Percentiles rank a stretch among this genome's conserved stretches.
phyloP scores from a whole-genome alignment of 2,329 filamentous ascomycete species.

The Lojkania enalia region DNA sequence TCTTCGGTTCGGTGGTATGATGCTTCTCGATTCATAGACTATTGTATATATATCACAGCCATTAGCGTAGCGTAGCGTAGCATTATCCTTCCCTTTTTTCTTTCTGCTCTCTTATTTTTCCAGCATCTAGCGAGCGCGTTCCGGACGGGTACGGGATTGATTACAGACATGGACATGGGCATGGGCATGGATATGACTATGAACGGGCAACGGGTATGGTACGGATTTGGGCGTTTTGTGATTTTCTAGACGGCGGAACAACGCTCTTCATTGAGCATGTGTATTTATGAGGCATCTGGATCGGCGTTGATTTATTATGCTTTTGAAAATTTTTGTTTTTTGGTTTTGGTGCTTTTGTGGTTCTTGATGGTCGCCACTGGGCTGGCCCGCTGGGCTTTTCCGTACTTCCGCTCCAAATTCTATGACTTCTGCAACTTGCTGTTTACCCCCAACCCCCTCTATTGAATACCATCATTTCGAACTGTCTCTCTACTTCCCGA shows the following conservation, averaged over 20 bases:
- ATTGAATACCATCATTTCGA: too few relatives aligned
- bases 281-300: too few relatives aligned
- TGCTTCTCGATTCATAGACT: neutral
- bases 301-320: too few relatives aligned
- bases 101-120: slow-evolving; percentile 1
- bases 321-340: too few relatives aligned
- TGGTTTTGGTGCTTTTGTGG: too few relatives aligned
- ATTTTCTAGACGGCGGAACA: neutral
- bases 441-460: too few relatives aligned
- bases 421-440: too few relatives aligned
- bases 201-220: neutral
- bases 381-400: too few relatives aligned
- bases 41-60: neutral
- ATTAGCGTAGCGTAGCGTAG: neutral
- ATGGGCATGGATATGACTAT: neutral
- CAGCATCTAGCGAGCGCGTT: neutral
- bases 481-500: slow-evolving; percentile 22
- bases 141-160: neutral
- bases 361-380: too few relatives aligned
- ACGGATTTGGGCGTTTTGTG: neutral
- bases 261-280: slow-evolving; percentile 4
- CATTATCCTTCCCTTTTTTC: slow-evolving; percentile 1
- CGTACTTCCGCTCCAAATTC: too few relatives aligned
- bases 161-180: neutral
- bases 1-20: neutral